phyloP scores from a whole-genome alignment of 306 rosid genomes.

The Clitoria ternatea region DNA sequence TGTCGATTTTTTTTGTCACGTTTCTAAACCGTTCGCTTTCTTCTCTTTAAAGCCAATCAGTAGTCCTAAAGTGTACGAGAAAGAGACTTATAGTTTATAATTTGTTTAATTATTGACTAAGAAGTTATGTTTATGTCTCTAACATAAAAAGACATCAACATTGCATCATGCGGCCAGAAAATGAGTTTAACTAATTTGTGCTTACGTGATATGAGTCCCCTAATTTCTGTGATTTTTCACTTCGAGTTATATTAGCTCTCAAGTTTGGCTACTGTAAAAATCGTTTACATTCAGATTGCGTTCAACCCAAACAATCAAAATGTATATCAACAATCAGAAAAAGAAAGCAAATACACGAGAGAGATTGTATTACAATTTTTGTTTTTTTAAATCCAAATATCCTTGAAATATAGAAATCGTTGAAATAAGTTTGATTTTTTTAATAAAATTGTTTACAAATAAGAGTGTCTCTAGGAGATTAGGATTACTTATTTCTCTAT shows the following conservation, averaged over 20 bases:
- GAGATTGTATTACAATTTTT: no score
- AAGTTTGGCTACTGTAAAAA: background rate
- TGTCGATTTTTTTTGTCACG: background rate
- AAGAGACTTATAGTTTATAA: background rate
- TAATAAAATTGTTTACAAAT: no score
- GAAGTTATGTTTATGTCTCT: background rate
- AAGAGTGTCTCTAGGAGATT: no score
- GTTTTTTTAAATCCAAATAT: no score
- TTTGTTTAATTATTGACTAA: background rate
- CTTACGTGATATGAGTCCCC: background rate
- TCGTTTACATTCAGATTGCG: background rate
- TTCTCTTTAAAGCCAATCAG: background rate
- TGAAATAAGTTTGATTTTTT: no score
- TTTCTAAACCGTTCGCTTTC: background rate
- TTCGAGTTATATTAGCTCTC: background rate
- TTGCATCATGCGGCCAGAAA: background rate
- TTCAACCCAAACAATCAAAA: background rate
- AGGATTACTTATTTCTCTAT: no score
- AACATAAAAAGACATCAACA: background rate
- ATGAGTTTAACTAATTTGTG: background rate
- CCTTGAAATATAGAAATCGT: no score
- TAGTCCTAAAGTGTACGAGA: background rate
- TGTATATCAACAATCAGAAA: background rate
- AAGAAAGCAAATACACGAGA: background rate
- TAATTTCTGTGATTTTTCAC: background rate